phyloP scores from a whole-genome alignment of 2,329 filamentous ascomycete species.

The Trichocomaceae sp. region DNA sequence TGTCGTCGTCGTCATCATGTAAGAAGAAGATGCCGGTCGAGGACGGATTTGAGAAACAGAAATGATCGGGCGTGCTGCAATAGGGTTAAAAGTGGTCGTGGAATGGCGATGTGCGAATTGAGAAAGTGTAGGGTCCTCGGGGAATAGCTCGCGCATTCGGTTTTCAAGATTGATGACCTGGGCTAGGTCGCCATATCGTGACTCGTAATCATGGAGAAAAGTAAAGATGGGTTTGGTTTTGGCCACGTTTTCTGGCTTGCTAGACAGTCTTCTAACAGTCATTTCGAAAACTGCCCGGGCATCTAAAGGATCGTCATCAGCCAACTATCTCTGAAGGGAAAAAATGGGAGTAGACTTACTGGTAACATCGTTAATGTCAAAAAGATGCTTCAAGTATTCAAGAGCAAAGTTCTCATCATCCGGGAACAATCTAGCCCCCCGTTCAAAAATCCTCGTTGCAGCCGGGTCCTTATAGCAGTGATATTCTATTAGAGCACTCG shows the following conservation, averaged over 20 bases:
- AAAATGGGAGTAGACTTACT: conserved; percentile 54
- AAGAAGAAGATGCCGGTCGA: conserved; percentile 38
- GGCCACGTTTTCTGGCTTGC: conserved; percentile 64
- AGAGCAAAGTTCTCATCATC: conserved; percentile 90
- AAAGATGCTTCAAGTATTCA: conserved; percentile 91
- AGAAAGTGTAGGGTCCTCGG: conserved; percentile 69
- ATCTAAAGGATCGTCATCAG: conserved; percentile 48
- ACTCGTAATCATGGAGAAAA: conserved; percentile 94
- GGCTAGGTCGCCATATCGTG: conserved; percentile 82
- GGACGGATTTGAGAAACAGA: conserved; percentile 74
- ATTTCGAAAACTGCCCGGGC: conserved; percentile 95
- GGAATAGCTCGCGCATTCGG: conserved; percentile 89
- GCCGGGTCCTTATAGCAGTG: conserved; percentile 92
- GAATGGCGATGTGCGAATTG: conserved; percentile 73
- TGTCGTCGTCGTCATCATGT: conserved; percentile 4
- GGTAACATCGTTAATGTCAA: conserved; percentile 85
- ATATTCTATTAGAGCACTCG: conserved; percentile 86
- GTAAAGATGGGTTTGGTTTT: conserved; percentile 80
- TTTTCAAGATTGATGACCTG: conserved; percentile 88
- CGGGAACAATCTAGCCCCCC: conserved; percentile 86
- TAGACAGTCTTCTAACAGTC: conserved; percentile 72
- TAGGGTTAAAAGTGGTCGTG: conserved; percentile 69
- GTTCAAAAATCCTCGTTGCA: conserved; percentile 91
- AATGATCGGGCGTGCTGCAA: conserved; percentile 72
- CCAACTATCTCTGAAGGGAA: conserved; percentile 14